These are phyloP conservation scores for Sisymbrium irio DNA, from an alignment of 345 rosid genomes.

Conservation along the genomic window DNA sequence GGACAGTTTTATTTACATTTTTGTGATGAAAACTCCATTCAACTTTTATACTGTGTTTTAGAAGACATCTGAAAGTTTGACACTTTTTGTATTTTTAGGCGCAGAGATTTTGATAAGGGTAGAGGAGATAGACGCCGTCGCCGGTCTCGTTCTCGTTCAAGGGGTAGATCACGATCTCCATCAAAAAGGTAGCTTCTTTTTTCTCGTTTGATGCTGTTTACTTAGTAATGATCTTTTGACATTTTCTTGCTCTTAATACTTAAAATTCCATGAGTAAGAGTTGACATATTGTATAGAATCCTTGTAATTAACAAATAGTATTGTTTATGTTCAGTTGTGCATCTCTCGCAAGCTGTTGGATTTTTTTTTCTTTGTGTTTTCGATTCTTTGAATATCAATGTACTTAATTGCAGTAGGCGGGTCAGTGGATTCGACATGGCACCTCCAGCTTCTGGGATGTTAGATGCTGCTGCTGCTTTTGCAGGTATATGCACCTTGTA, in stretches of 20 bases:
- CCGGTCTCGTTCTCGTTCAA: constrained; percentile 45
- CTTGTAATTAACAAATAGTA: neutral
- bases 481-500: constrained; percentile 3
- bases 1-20: no score
- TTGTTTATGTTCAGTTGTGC: neutral
- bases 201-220: neutral
- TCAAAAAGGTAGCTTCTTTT: constrained; percentile 63
- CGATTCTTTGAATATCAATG: constrained; percentile 6
- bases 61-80: no score
- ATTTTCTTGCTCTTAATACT: neutral
- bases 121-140: constrained; percentile 59
- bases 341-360: neutral
- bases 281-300: neutral
- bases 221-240: neutral
- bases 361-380: neutral
- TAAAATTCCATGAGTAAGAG: neutral
- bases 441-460: constrained; percentile 62
- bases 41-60: no score
- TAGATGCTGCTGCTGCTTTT: constrained; percentile 43
- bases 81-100: no score
- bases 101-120: constrained; percentile 58
- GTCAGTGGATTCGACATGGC: constrained; percentile 80
- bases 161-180: constrained; percentile 62
- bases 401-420: constrained; percentile 50
- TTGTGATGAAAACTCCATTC: no score